Evolutionary conservation across 2,329 filamentous ascomycete genomes (phyloP).

Genomic region (Phialophora expanda): DNA sequence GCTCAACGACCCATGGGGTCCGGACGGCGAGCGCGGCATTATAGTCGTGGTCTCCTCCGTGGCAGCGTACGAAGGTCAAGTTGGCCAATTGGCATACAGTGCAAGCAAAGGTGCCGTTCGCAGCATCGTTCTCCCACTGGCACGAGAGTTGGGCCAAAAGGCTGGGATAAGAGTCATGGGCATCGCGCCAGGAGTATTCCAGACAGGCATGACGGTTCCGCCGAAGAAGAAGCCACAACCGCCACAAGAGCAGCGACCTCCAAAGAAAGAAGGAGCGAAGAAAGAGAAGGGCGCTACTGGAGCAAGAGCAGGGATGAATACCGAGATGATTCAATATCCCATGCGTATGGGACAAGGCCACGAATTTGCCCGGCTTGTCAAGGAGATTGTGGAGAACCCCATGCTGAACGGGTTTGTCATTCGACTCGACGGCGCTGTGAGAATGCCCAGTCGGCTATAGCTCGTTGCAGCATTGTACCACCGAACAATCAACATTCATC

Average conservation of each 20-base stretch:
- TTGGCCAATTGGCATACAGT: conserved; percentile 40
- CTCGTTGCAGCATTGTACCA: neutral
- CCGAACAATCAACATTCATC: neutral
- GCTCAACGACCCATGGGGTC: conserved; percentile 32
- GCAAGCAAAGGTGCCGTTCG: conserved; percentile 41
- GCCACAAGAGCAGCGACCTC: neutral
- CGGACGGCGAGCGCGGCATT: conserved; percentile 38
- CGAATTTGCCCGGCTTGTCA: conserved; percentile 40
- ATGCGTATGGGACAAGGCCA: conserved; percentile 38
- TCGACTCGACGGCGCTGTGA: conserved; percentile 39
- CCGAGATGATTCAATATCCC: conserved; percentile 40
- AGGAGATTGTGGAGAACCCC: conserved; percentile 40
- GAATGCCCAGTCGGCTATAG: conserved; percentile 40
- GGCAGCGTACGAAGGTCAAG: conserved; percentile 40
- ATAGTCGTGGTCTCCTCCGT: conserved; percentile 39
- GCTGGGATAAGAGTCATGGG: conserved; percentile 40
- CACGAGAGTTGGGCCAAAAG: conserved; percentile 38
- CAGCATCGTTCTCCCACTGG: conserved; percentile 39
- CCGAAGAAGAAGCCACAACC: conserved; percentile 20
- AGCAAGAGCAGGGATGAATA: conserved; percentile 26
- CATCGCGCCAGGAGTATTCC: conserved; percentile 39
- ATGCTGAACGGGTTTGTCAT: conserved; percentile 41
- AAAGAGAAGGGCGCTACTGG: conserved; percentile 26
- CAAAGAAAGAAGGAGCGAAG: conserved; percentile 22
- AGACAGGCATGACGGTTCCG: conserved; percentile 38